Evolutionary conservation across 352 stramenopile genomes (phyloP).

Genomic region (Elongisporangium anandrum): DNA sequence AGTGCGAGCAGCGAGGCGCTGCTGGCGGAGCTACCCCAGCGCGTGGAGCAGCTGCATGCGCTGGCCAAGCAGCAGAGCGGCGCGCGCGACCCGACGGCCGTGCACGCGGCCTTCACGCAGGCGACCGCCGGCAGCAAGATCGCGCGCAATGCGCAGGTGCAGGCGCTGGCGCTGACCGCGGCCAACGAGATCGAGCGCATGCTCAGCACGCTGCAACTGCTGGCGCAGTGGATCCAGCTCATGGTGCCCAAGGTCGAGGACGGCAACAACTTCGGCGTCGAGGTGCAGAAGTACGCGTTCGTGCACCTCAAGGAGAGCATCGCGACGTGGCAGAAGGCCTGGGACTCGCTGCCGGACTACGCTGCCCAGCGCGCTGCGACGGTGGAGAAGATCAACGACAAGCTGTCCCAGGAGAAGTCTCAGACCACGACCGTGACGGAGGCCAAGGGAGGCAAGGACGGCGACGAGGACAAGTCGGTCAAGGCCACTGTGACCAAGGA

Average conservation of each 20-base stretch:
- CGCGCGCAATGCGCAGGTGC: constrained; percentile 33
- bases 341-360: constrained; percentile 73
- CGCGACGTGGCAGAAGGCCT: constrained; percentile 72
- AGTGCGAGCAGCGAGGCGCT: constrained; percentile 30
- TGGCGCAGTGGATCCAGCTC: constrained; percentile 74
- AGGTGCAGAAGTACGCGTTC: constrained; percentile 77
- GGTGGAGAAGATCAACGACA: constrained; percentile 72
- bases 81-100: constrained; percentile 31
- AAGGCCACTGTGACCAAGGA: constrained; percentile 56
- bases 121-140: constrained; percentile 23
- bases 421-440: constrained; percentile 54
- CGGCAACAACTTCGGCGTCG: constrained; percentile 87
- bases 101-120: constrained; percentile 34
- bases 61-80: constrained; percentile 43
- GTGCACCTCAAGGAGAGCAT: constrained; percentile 61
- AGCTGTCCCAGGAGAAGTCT: constrained; percentile 51
- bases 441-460: constrained; percentile 58
- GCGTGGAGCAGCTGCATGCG: constrained; percentile 32
- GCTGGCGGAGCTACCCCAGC: constrained; percentile 45
- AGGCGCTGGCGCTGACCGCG: constrained; percentile 32
- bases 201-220: constrained; percentile 36
- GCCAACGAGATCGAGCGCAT: constrained; percentile 52
- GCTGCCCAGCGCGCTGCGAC: constrained; percentile 49
- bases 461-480: constrained; percentile 68
- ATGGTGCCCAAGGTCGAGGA: constrained; percentile 73